These are phyloP conservation scores for Monosporascus sp. DNA, from an alignment of 2,329 filamentous ascomycete genomes.

Conservation along the genomic window DNA sequence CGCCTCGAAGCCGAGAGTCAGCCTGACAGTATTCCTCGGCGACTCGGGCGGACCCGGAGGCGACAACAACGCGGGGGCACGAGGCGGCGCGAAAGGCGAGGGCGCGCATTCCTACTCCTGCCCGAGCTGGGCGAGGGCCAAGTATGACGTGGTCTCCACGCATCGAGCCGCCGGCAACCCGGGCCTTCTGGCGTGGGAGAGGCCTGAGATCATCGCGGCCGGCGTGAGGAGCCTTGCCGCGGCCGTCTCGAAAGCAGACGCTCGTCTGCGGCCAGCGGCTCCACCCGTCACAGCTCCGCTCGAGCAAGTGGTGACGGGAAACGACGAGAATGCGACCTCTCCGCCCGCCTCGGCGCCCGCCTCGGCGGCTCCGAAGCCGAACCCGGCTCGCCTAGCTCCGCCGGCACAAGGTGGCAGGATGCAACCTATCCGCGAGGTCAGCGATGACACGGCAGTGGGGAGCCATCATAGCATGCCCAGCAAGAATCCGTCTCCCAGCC, in stretches of 20 bases:
- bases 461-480: slow-evolving; percentile 13
- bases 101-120: slow-evolving; percentile 33
- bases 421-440: slow-evolving; percentile 19
- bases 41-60: slow-evolving; percentile 14
- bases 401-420: slow-evolving; percentile 14
- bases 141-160: slow-evolving; percentile 38
- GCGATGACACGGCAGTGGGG: slow-evolving; percentile 23
- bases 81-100: not conserved
- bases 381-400: slow-evolving; percentile 13
- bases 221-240: slow-evolving; percentile 38
- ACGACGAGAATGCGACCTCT: slow-evolving; percentile 1
- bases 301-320: slow-evolving; percentile 27
- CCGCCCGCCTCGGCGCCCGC: slow-evolving; percentile 2
- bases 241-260: slow-evolving; percentile 32
- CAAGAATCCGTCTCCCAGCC: slow-evolving; percentile 9
- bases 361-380: slow-evolving; percentile 3
- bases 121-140: slow-evolving; percentile 42
- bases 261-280: slow-evolving; percentile 27
- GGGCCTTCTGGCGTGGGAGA: slow-evolving; percentile 44
- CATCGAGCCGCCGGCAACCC: slow-evolving; percentile 34
- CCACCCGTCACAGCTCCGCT: slow-evolving; percentile 24
- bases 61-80: not conserved
- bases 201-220: slow-evolving; percentile 38
- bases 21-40: slow-evolving; percentile 43
- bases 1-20: slow-evolving; percentile 32